These are phyloP conservation scores for Exophiala spinifera DNA, from an alignment of 2,329 filamentous ascomycete species.

Conservation along the genomic window DNA sequence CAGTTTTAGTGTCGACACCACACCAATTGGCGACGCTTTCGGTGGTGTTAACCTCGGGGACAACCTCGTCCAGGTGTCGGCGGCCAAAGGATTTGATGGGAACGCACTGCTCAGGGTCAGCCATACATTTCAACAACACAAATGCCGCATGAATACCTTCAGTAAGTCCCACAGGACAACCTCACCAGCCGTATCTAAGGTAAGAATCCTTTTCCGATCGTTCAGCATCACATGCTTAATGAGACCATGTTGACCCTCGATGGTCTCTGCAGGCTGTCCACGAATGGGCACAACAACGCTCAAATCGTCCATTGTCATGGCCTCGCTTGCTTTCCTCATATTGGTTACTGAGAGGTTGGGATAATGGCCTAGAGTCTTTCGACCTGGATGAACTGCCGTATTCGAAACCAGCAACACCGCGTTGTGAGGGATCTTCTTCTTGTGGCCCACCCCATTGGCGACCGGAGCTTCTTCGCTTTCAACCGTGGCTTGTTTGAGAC, in stretches of 20 bases:
- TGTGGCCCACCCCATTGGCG: slow-evolving; percentile 34
- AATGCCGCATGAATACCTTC: slow-evolving; percentile 55
- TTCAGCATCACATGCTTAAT: slow-evolving; percentile 92
- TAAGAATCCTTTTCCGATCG: slow-evolving; percentile 83
- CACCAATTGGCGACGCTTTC: slow-evolving; percentile 96
- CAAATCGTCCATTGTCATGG: slow-evolving; percentile 49
- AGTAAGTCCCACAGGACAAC: slow-evolving; percentile 94
- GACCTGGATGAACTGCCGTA: slow-evolving; percentile 69
- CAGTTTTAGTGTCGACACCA: slow-evolving; percentile 87
- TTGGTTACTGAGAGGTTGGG: slow-evolving; percentile 43
- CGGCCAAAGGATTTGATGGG: slow-evolving; percentile 92
- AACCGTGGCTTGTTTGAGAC: slow-evolving; percentile 23
- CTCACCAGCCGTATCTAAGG: slow-evolving; percentile 90
- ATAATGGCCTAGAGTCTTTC: slow-evolving; percentile 51
- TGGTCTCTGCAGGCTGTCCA: slow-evolving; percentile 70
- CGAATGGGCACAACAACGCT: slow-evolving; percentile 60
- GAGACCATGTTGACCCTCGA: slow-evolving; percentile 91
- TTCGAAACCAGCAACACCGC: slow-evolving; percentile 81
- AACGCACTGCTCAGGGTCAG: slow-evolving; percentile 59
- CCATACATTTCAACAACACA: not conserved
- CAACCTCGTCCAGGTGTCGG: slow-evolving; percentile 87
- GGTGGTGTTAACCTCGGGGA: slow-evolving; percentile 77
- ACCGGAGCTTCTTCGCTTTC: slow-evolving; percentile 13
- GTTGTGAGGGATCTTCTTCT: slow-evolving; percentile 68
- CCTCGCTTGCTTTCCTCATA: slow-evolving; percentile 57